These are phyloP conservation scores for Sugiyamaella japonica DNA, from an alignment of 1,139 yeast species.

Conservation along the genomic window DNA sequence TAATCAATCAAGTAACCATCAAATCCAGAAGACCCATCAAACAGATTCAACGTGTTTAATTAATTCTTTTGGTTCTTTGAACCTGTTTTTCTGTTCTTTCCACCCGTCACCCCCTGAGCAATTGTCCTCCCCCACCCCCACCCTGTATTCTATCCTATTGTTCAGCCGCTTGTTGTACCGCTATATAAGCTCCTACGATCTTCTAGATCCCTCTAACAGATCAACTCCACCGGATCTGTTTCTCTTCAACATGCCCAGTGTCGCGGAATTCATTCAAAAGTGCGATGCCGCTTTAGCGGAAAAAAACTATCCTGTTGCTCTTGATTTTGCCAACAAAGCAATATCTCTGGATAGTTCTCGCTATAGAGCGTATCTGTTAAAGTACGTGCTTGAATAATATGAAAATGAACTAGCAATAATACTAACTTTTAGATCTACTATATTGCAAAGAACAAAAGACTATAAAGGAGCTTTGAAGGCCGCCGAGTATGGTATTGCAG, in stretches of 20 bases:
- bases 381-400: conserved; percentile 14
- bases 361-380: conserved; percentile 38
- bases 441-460: conserved; percentile 54
- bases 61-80: too few species aligned
- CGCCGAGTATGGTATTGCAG: conserved; percentile 54
- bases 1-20: too few species aligned
- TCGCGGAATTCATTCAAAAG: conserved; percentile 12
- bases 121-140: too few species aligned
- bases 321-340: conserved; percentile 39
- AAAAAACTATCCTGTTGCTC: conserved; percentile 43
- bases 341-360: conserved; percentile 47
- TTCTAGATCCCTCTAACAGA: neutral
- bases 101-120: too few species aligned
- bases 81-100: too few species aligned
- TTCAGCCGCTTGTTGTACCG: too few species aligned
- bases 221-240: neutral
- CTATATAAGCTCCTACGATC: too few species aligned
- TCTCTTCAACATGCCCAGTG: neutral
- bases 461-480: conserved; percentile 53
- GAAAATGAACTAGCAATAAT: too few species aligned
- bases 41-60: too few species aligned
- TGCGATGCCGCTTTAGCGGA: conserved; percentile 40
- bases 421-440: conserved; percentile 47
- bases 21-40: too few species aligned
- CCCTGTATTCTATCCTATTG: too few species aligned